A percentile compares a stretch with the other conserved stretches of the same genome.
phyloP scores from a whole-genome alignment of 805 yeast genomes.

The Pichia exigua region DNA sequence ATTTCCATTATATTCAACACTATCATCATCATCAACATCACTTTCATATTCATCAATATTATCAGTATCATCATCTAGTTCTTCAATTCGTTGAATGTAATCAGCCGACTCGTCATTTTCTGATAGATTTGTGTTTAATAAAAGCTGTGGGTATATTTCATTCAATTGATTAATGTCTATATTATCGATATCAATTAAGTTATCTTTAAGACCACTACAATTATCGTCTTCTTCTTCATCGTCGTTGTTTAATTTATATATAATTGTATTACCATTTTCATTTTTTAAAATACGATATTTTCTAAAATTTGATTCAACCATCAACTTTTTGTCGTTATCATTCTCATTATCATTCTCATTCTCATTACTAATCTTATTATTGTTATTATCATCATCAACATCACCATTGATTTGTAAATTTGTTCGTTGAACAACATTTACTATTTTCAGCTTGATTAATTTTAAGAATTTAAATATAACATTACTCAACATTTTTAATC shows the following conservation, averaged over 20 bases:
- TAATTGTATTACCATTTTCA: background rate
- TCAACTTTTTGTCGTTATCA: background rate
- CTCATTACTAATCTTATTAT: background rate
- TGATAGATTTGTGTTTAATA: constrained; percentile 2
- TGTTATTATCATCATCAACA: background rate
- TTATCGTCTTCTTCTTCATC: constrained; percentile 16
- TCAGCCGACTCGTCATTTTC: constrained; percentile 6
- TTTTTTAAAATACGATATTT: background rate
- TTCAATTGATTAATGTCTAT: constrained; percentile 5
- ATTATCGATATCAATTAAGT: constrained; percentile 13
- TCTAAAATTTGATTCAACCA: background rate
- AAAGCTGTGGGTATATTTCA: background rate
- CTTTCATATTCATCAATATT: background rate
- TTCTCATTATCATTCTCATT: background rate
- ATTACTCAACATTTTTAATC: constrained; percentile 4
- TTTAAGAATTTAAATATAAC: constrained; percentile 1
- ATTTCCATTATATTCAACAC: constrained; percentile 3
- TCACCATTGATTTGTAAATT: background rate
- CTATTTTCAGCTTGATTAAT: background rate
- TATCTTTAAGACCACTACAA: constrained; percentile 1
- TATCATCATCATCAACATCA: constrained; percentile 7
- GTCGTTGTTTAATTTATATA: background rate
- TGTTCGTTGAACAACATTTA: background rate
- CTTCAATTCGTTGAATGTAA: background rate
- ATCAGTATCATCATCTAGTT: background rate